Evolutionary conservation across 164 flowering plant genomes (phyloP).

Genomic region (Malania oleifera): DNA sequence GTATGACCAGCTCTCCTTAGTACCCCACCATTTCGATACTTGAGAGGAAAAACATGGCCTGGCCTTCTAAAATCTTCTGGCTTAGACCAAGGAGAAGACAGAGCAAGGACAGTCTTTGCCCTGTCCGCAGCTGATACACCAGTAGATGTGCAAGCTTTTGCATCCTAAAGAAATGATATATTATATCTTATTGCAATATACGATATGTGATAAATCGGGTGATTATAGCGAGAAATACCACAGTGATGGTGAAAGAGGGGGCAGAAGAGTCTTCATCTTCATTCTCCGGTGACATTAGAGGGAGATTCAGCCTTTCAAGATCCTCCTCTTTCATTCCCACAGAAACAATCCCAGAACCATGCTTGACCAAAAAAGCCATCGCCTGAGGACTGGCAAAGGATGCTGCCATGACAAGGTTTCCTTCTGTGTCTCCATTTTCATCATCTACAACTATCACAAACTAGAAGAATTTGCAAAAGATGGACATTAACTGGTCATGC

Average conservation of each 20-base stretch:
- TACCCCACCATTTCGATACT: slow-evolving; percentile 83
- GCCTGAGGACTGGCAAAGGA: slow-evolving; percentile 38
- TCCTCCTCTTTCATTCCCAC: slow-evolving; percentile 90
- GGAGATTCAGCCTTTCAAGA: slow-evolving; percentile 70
- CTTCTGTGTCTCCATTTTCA: slow-evolving; percentile 66
- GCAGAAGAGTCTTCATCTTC: slow-evolving; percentile 64
- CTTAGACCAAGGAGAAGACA: slow-evolving; percentile 61
- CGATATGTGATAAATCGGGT: background rate
- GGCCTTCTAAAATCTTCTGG: slow-evolving; percentile 80
- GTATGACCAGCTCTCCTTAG: slow-evolving; percentile 83
- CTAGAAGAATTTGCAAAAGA: slow-evolving; percentile 37
- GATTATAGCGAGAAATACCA: slow-evolving; percentile 38
- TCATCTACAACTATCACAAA: slow-evolving; percentile 91
- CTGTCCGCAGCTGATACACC: slow-evolving; percentile 91
- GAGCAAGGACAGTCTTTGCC: slow-evolving; percentile 71
- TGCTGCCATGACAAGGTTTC: slow-evolving; percentile 85
- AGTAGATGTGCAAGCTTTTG: slow-evolving; percentile 62
- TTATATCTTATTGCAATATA: background rate
- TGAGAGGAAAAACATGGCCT: slow-evolving; percentile 94
- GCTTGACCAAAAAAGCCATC: slow-evolving; percentile 64
- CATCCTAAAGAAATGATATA: slow-evolving; percentile 44
- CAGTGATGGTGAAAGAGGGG: slow-evolving; percentile 79
- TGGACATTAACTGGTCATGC: too few species aligned
- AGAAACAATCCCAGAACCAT: slow-evolving; percentile 89
- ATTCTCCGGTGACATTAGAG: slow-evolving; percentile 63